These are phyloP conservation scores for Musa acuminata DNA, from an alignment of 176 grass and related monocot genomes.

Conservation along the genomic window DNA sequence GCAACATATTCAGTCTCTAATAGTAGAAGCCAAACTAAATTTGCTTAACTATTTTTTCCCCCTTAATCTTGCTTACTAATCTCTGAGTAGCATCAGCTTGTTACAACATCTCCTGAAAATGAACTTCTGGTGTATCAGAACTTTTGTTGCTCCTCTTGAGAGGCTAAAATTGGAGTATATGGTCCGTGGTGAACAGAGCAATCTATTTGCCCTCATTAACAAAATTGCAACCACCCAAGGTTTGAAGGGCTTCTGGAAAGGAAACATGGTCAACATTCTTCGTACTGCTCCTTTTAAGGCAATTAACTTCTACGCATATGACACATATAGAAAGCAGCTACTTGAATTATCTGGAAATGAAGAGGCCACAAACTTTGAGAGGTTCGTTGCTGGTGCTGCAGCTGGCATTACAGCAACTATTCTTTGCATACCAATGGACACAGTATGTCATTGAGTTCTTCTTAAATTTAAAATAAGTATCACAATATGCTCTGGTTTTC, in stretches of 20 bases:
- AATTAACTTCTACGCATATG: constrained; percentile 95
- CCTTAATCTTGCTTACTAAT: background rate
- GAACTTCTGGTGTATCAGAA: constrained; percentile 45
- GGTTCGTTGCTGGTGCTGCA: constrained; percentile 81
- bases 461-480: too few relatives aligned
- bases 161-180: constrained; percentile 97
- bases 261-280: constrained; percentile 92
- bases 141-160: constrained; percentile 91
- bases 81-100: background rate
- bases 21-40: background rate
- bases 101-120: constrained; percentile 18
- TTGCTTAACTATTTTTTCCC: background rate
- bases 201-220: constrained; percentile 77
- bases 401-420: constrained; percentile 83
- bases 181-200: constrained; percentile 80
- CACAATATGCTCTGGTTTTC: background rate
- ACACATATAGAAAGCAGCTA: constrained; percentile 77
- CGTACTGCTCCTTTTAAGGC: constrained; percentile 98
- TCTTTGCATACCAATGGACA: constrained; percentile 93
- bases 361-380: constrained; percentile 91
- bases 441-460: constrained; percentile 39
- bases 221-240: constrained; percentile 72
- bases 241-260: constrained; percentile 94
- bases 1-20: background rate
- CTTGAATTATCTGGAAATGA: constrained; percentile 74